Conservation (phyloP, 2,329 filamentous ascomycete species). For the Fonsecaea monophora region DNA sequence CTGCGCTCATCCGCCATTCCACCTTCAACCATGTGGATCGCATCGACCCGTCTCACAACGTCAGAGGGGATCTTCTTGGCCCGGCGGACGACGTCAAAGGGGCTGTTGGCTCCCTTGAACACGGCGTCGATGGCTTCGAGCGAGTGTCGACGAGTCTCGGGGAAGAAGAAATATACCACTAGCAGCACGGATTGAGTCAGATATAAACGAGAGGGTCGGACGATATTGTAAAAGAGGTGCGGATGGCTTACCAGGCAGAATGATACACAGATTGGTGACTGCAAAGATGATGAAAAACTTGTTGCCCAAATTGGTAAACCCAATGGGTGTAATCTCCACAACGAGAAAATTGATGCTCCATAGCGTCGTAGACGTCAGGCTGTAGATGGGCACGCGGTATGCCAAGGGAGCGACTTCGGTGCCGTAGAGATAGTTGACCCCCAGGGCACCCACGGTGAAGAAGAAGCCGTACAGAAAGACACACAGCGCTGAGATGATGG, state of each 20-base stretch:
- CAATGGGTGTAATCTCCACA: slow-evolving; percentile 4
- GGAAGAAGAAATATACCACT: slow-evolving; percentile 7
- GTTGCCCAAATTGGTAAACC: neutral
- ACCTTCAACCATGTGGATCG: neutral
- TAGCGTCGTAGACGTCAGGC: slow-evolving; percentile 2
- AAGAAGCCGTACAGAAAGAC: slow-evolving; percentile 10
- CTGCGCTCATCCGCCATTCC: neutral
- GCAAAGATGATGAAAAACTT: slow-evolving; percentile 2
- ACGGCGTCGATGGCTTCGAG: slow-evolving; percentile 2
- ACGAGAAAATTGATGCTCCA: neutral
- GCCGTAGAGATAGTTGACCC: slow-evolving; percentile 5
- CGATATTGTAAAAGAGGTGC: too few relatives aligned
- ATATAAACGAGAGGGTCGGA: too few relatives aligned
- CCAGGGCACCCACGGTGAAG: neutral
- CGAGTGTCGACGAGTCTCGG: neutral
- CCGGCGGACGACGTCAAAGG: neutral
- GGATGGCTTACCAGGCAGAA: neutral
- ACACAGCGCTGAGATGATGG: neutral
- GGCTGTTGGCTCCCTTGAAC: neutral
- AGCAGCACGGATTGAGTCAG: neutral
- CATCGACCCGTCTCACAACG: neutral
- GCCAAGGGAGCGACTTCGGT: slow-evolving; percentile 8
- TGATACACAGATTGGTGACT: neutral
- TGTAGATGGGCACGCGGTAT: slow-evolving; percentile 8
- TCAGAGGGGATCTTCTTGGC: slow-evolving; percentile 1